Conservation (phyloP, 148 eudicot genomes). For the Rhododendron henanense region DNA sequence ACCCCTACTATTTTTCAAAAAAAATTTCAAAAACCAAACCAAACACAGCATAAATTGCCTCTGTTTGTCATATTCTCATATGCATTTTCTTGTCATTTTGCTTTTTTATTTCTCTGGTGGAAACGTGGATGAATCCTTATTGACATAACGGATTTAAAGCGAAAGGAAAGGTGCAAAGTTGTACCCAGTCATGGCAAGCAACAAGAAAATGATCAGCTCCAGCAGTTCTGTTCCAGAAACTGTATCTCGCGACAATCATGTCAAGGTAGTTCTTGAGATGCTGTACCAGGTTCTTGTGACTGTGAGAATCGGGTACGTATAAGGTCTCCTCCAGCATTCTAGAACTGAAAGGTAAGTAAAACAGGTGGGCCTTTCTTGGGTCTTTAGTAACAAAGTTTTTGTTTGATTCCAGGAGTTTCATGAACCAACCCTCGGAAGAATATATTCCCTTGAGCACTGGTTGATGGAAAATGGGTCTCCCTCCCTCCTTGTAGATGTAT, state of each 20-base stretch:
- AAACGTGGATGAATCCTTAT: background rate
- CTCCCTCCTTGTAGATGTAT: constrained; percentile 39
- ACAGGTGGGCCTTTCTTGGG: constrained; percentile 34
- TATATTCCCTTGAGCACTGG: constrained; percentile 38
- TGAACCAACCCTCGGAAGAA: constrained; percentile 53
- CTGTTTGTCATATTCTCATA: background rate
- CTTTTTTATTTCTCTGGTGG: background rate
- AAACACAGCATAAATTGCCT: background rate
- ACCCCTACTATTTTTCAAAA: too few relatives aligned
- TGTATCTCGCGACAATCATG: constrained; percentile 22
- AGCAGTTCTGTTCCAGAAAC: constrained; percentile 37
- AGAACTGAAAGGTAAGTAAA: constrained; percentile 41
- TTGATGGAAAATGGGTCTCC: constrained; percentile 38
- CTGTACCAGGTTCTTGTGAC: constrained; percentile 20
- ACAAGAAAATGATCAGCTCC: constrained; percentile 50
- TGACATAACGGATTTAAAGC: background rate
- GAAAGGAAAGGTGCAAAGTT: background rate
- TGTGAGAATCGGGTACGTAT: constrained; percentile 33
- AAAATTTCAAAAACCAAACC: too few relatives aligned
- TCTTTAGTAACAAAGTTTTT: constrained; percentile 29
- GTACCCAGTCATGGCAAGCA: constrained; percentile 52
- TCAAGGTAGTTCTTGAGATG: constrained; percentile 31
- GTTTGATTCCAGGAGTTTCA: constrained; percentile 35
- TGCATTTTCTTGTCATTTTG: background rate
- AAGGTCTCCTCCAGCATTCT: constrained; percentile 25